Evolutionary conservation across 192 early-diverging fungal genomes (phyloP).

Genomic region (Linnemannia schmuckeri): DNA sequence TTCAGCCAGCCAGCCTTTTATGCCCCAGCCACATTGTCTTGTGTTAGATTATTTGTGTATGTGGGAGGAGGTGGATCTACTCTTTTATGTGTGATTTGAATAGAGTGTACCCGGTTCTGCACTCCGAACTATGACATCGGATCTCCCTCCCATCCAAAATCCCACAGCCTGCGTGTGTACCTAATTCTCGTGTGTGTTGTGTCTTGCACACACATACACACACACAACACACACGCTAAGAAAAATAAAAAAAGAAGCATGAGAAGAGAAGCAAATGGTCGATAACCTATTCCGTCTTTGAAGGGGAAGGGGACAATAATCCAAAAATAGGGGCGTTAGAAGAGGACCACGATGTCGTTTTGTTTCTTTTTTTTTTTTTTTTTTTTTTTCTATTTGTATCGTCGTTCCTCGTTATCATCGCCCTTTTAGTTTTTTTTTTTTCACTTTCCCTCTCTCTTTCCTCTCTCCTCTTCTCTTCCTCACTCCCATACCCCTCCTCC

Average conservation of each 20-base stretch:
- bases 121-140: conserved; percentile 2
- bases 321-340: background rate
- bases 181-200: background rate
- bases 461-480: background rate
- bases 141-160: background rate
- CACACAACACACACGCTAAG: background rate
- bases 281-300: background rate
- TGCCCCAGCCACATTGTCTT: too few relatives aligned
- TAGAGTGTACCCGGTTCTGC: too few relatives aligned
- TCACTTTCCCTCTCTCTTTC: background rate
- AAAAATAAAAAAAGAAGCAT: background rate
- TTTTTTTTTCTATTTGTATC: background rate
- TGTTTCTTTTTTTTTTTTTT: background rate
- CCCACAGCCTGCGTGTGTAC: background rate
- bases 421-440: background rate
- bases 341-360: background rate
- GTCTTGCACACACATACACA: too few relatives aligned
- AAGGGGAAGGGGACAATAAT: background rate
- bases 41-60: too few relatives aligned
- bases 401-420: too few relatives aligned
- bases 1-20: background rate
- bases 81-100: too few relatives aligned
- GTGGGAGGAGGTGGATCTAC: too few relatives aligned
- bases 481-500: background rate
- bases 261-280: background rate